Conservation (phyloP, 441 rosid species). For the Jatropha multifida region DNA sequence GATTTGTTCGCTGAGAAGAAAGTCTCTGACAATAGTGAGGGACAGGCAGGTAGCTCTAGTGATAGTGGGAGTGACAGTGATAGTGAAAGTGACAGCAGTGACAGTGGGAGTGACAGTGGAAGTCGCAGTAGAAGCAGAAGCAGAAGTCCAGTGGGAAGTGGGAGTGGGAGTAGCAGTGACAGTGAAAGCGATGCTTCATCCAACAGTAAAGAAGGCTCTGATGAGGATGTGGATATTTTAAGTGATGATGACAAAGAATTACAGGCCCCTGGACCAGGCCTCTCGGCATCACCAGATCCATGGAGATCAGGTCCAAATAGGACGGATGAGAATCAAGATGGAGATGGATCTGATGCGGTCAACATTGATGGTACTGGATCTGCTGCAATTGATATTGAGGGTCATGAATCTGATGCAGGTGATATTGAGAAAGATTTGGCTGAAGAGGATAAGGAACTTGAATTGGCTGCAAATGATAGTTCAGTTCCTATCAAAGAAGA, state of each 20-base stretch:
- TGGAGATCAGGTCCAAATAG: slow-evolving; percentile 39
- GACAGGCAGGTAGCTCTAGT: slow-evolving; percentile 72
- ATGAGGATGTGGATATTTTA: slow-evolving; percentile 94
- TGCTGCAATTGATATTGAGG: slow-evolving; percentile 54
- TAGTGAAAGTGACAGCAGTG: slow-evolving; percentile 67
- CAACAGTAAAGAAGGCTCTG: slow-evolving; percentile 83
- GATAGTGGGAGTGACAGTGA: slow-evolving; percentile 85
- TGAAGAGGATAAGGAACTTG: slow-evolving; percentile 55
- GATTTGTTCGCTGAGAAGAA: slow-evolving; percentile 66
- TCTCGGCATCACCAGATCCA: slow-evolving; percentile 33
- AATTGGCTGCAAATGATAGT: slow-evolving; percentile 38
- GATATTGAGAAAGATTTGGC: slow-evolving; percentile 60
- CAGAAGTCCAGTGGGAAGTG: slow-evolving; percentile 54
- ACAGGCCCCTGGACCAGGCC: slow-evolving; percentile 39
- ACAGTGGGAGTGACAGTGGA: slow-evolving; percentile 64
- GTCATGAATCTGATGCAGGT: slow-evolving; percentile 48
- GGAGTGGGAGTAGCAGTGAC: slow-evolving; percentile 82
- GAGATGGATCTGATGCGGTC: slow-evolving; percentile 46
- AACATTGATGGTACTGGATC: slow-evolving; percentile 55
- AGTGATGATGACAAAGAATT: slow-evolving; percentile 79
- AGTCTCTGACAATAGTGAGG: slow-evolving; percentile 63
- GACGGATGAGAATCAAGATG: slow-evolving; percentile 46
- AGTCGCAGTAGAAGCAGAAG: slow-evolving; percentile 51
- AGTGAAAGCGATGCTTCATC: slow-evolving; percentile 94
- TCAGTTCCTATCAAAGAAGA: slow-evolving; percentile 31